These are phyloP conservation scores for Hydnomerulius pinastri DNA, from an alignment of 768 basidiomycete species.

Conservation along the genomic window DNA sequence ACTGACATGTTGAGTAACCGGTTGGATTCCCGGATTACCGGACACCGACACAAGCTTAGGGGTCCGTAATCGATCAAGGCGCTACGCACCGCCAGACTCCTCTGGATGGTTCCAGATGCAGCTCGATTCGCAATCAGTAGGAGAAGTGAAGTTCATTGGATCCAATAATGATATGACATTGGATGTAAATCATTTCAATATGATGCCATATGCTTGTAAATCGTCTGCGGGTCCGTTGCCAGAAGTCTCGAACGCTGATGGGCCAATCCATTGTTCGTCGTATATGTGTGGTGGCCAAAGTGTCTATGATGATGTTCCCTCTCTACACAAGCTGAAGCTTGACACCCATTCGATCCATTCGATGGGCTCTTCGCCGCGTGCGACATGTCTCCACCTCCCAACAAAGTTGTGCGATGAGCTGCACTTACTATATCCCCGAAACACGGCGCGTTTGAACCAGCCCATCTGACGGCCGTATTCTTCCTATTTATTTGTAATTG, in stretches of 20 bases:
- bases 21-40: constrained; percentile 11
- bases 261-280: background rate
- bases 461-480: constrained; percentile 61
- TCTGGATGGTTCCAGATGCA: too few relatives aligned
- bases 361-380: constrained; percentile 36
- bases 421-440: constrained; percentile 50
- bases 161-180: too few relatives aligned
- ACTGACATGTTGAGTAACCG: too few relatives aligned
- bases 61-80: too few relatives aligned
- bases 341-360: constrained; percentile 54
- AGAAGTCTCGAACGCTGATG: too few relatives aligned
- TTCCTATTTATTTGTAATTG: constrained; percentile 53
- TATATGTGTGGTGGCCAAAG: background rate
- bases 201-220: too few relatives aligned
- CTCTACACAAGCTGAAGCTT: constrained; percentile 52
- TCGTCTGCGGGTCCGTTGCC: too few relatives aligned
- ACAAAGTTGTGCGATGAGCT: constrained; percentile 51
- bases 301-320: constrained; percentile 22
- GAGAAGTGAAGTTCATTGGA: too few relatives aligned
- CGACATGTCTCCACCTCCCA: constrained; percentile 44
- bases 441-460: constrained; percentile 47
- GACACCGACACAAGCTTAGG: background rate
- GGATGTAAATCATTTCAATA: too few relatives aligned
- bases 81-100: too few relatives aligned
- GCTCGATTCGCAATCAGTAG: too few relatives aligned